Base-by-base conservation (phyloP, 78 protist species). In the Dictyostelium capitatum region DNA sequence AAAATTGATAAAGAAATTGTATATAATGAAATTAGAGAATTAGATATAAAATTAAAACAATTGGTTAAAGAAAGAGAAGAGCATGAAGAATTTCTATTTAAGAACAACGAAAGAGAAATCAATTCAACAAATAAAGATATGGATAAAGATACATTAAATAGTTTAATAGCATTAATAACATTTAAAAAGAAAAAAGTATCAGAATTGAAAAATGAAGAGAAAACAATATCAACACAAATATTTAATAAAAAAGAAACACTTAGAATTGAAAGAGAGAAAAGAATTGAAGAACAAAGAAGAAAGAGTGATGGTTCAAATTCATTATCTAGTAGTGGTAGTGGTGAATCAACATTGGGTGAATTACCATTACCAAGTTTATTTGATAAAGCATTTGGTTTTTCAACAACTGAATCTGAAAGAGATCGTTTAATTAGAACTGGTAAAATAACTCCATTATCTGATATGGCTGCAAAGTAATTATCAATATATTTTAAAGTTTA, bases 401-500 rank as follows among this genome's bases (percentile, higher is more conserved):
- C 80, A 11, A 48, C 54, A 4, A 56, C 46, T 25, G 83, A 85
- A 20, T 57, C 73, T 25, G 92, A 85, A 47, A 72, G 79, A 57
- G 92, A 85, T 41, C 6, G 59, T 2, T 30, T 85, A 17, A 75
- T 85, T 62, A 72, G 92, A 74, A 46, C 80, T 8, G 92, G 92
- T 30, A 85, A 85, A 37, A 85, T 85, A 19, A 85, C 92, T n/a
- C 92, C 92, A 43, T 85, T 85, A 25, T 41, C 82, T 28, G 47
- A 72, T 73, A 19, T 57, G 19, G 28, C 72, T 8, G 6, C 82
- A 53, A 47, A 20, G 89, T 82, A 82, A 69, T 2, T 37, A 37
- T 37, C 2, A 37, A 37, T 37, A 72, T 82, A 12, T 72, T 43
- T 19, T 72, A 72, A 43, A 72, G 0, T n/a, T 14, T 25, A 23